Evolutionary conservation across 768 basidiomycete genomes (phyloP), one percentile per base, ranked within the genome.

Genomic region (Xerocomellus amylosporus): DNA sequence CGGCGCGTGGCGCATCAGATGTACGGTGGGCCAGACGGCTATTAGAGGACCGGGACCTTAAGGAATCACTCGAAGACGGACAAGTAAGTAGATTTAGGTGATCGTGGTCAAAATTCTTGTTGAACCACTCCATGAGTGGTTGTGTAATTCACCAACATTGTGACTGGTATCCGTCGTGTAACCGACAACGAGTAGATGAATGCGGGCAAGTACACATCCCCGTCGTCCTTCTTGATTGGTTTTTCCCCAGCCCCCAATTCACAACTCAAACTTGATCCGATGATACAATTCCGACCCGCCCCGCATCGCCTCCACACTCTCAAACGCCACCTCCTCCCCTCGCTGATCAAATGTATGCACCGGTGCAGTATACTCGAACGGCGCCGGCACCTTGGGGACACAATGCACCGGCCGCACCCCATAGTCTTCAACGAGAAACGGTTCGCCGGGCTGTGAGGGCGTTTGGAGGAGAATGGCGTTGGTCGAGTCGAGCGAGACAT

Each of bases 401-500:
- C 77, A 79, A 41, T 77, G 63, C 8, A 58, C 70, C 1, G 70
- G 70, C 37, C 59, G 71, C 43, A 85, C 83, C 5, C 79, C 81
- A 59, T 83, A 77, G 58, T 85, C 81, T 26, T 85, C 77, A 53
- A 67, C 77, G 0, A 61, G 50, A 64, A 74, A 83, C 2, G 72
- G 56, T 2, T 71, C 73, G 9, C 75, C 77, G 0, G 74, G 70
- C 10, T 55, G 52, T 19, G 64, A 50, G 5, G 80, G 79, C 12
- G 71, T 62, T 37, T 72, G 67, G 34, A 83, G 68, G 12, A 83
- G 60, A 50, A 85, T 74, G 19, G 82, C 78, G 47, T 84, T 83
- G 54, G 67, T 68, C 15, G 77, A 76, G 48, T 85, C 83, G 70
- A 85, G 76, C 13, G 84, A 82, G 49, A 83, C 72, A 61, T 87